Evolutionary conservation across 2,329 filamentous ascomycete genomes (phyloP).

Genomic region (Mycogone perniciosa): DNA sequence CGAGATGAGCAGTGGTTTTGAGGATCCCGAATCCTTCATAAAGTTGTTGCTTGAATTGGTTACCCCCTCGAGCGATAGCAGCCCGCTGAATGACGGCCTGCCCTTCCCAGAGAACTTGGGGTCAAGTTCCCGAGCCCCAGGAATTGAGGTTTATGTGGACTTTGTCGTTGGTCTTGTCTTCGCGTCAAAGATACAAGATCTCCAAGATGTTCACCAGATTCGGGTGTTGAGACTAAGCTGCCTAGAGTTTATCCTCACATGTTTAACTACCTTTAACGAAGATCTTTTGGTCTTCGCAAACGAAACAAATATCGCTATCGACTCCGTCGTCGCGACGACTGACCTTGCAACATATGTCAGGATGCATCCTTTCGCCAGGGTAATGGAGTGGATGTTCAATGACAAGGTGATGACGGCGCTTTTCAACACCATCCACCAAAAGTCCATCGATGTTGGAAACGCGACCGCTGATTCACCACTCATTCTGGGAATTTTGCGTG

Average conservation of each 20-base stretch:
- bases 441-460: constrained; percentile 64
- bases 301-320: constrained; percentile 67
- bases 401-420: constrained; percentile 76
- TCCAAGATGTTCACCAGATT: constrained; percentile 61
- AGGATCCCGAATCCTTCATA: constrained; percentile 80
- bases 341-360: constrained; percentile 74
- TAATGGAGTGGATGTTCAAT: constrained; percentile 98
- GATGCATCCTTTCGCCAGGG: constrained; percentile 84
- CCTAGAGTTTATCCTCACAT: constrained; percentile 74
- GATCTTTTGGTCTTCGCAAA: constrained; percentile 82
- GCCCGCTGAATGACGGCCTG: constrained; percentile 63
- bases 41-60: constrained; percentile 68
- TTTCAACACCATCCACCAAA: constrained; percentile 72
- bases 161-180: constrained; percentile 80
- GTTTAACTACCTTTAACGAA: constrained; percentile 86
- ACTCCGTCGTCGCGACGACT: constrained; percentile 65
- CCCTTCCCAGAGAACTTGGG: constrained; percentile 86
- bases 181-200: constrained; percentile 57
- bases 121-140: constrained; percentile 64
- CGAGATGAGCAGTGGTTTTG: constrained; percentile 70
- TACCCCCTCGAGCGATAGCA: constrained; percentile 55
- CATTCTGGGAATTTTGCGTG: constrained; percentile 69
- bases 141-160: constrained; percentile 89
- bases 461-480: constrained; percentile 73
- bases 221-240: constrained; percentile 72